Conservation (phyloP, 1,284 basidiomycete species). For the Malassezia caprae region DNA sequence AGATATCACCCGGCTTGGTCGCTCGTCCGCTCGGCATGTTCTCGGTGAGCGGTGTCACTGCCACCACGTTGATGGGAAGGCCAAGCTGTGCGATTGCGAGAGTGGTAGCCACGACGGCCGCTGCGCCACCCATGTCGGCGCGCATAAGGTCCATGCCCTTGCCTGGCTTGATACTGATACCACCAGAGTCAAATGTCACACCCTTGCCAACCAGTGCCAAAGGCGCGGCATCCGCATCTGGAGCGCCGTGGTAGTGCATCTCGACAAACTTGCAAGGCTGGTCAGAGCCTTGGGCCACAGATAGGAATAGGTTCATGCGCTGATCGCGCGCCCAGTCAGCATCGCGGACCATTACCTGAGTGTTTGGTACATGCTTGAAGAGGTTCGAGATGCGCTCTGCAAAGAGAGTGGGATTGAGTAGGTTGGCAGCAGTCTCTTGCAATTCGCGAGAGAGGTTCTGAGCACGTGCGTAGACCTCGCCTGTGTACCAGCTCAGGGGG, state of each 20-base stretch:
- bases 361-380: conserved; percentile 61
- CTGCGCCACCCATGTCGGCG: conserved; percentile 54
- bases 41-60: conserved; percentile 67
- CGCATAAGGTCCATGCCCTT: conserved; percentile 55
- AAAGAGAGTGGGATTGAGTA: conserved; percentile 55
- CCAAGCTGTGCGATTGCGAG: conserved; percentile 70
- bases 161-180: conserved; percentile 71
- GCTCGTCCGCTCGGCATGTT: conserved; percentile 61
- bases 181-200: conserved; percentile 60
- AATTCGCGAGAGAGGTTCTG: conserved; percentile 80
- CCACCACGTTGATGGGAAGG: conserved; percentile 67
- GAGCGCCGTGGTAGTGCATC: conserved; percentile 71
- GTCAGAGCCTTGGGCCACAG: conserved; percentile 68
- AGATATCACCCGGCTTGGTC: conserved; percentile 70
- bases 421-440: conserved; percentile 73
- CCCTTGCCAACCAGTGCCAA: conserved; percentile 74
- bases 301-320: conserved; percentile 79
- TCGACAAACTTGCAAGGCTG: conserved; percentile 80
- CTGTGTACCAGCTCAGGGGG: conserved; percentile 42
- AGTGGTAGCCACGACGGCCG: conserved; percentile 62
- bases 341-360: conserved; percentile 64
- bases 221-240: conserved; percentile 55
- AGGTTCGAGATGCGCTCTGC: conserved; percentile 61
- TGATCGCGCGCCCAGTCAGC: conserved; percentile 75
- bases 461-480: conserved; percentile 59